A percentile compares a stretch with the other conserved stretches of the same genome.
These are phyloP conservation scores for Arxiozyma bovina DNA, from an alignment of 1,139 yeast species.

Conservation along the genomic window DNA sequence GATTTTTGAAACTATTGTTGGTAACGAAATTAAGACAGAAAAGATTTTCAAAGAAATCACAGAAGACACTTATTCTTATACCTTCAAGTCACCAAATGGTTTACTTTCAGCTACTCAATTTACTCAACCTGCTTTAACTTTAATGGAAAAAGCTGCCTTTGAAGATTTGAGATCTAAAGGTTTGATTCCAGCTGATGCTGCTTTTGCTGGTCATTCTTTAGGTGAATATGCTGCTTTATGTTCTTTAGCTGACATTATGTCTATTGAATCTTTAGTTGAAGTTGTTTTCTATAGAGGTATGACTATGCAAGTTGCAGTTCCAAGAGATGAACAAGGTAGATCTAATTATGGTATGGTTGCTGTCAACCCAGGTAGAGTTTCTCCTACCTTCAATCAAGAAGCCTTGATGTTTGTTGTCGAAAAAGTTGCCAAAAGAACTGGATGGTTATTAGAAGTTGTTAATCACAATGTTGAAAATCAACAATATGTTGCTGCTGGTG, in stretches of 20 bases:
- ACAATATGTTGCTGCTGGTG: constrained; percentile 98
- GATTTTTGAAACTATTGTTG: constrained; percentile 94
- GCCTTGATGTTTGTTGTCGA: constrained; percentile 93
- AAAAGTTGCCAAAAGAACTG: constrained; percentile 70
- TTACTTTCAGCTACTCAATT: constrained; percentile 95
- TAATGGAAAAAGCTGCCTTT: constrained; percentile 98
- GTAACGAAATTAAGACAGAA: constrained; percentile 79
- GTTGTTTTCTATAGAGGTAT: constrained; percentile 99
- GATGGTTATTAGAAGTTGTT: constrained; percentile 95
- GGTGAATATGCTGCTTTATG: constrained; percentile 98
- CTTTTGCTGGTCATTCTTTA: constrained; percentile 98
- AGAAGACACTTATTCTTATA: constrained; percentile 70
- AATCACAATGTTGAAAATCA: constrained; percentile 97
- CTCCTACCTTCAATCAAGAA: constrained; percentile 80
- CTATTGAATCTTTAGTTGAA: constrained; percentile 93
- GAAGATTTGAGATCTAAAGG: constrained; percentile 97
- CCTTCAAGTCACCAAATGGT: constrained; percentile 91
- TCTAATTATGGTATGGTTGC: constrained; percentile 99
- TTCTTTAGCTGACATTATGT: constrained; percentile 96
- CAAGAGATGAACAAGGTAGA: constrained; percentile 89
- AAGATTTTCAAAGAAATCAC: constrained; percentile 90
- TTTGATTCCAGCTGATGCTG: constrained; percentile 82
- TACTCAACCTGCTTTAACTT: constrained; percentile 97
- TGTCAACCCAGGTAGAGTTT: constrained; percentile 89
- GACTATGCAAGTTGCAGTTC: constrained; percentile 99